These are phyloP conservation scores for Mallotus japonicus DNA, from an alignment of 441 rosid species.

Conservation along the genomic window DNA sequence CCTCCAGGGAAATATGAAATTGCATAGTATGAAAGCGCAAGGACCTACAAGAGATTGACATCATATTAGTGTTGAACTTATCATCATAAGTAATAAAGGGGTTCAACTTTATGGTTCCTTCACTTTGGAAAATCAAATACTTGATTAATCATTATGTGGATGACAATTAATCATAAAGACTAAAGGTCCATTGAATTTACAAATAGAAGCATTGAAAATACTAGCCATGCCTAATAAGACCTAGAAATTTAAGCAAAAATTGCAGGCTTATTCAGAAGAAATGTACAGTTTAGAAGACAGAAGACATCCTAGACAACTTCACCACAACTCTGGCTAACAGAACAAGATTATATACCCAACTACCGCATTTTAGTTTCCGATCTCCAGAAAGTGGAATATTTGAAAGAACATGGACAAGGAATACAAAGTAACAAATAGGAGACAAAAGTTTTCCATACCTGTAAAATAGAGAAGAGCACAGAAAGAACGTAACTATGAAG, in stretches of 20 bases:
- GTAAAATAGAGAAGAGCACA: conserved; percentile 56
- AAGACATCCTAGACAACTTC: background rate
- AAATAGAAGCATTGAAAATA: background rate
- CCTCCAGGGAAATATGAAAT: conserved; percentile 63
- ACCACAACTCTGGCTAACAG: background rate
- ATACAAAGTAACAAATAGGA: background rate
- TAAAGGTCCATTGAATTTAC: background rate
- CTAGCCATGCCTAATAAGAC: background rate
- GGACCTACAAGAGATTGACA: conserved; percentile 35
- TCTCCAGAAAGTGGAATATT: background rate
- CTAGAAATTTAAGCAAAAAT: background rate
- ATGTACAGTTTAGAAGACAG: background rate
- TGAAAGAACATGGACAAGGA: conserved; percentile 10
- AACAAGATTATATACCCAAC: conserved; percentile 1
- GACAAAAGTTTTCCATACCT: conserved; percentile 35
- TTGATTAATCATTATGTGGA: background rate
- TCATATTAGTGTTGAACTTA: background rate
- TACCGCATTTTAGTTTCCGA: background rate
- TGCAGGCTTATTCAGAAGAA: background rate
- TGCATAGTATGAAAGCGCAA: conserved; percentile 49
- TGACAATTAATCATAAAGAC: background rate
- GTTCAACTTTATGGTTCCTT: background rate
- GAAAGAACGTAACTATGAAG: conserved; percentile 65
- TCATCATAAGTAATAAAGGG: background rate
- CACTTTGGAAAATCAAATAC: background rate